phyloP scores from a whole-genome alignment of 140 eudicot species.

The Eryngium alpinum region DNA sequence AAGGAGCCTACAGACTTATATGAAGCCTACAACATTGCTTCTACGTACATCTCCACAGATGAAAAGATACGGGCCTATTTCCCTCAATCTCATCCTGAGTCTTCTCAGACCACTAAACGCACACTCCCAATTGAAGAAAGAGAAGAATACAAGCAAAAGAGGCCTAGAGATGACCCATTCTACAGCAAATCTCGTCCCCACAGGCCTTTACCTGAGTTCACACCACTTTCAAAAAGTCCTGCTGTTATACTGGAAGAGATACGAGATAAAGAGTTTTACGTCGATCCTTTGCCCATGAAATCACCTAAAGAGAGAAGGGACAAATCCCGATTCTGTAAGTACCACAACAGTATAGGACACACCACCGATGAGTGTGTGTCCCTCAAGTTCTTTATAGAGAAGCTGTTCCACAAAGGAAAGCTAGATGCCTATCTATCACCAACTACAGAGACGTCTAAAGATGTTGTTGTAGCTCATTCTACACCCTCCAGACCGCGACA shows the following conservation, averaged over 20 bases:
- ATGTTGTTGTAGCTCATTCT: not conserved
- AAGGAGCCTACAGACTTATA: not conserved
- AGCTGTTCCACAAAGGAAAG: not conserved
- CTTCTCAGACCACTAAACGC: rapidly evolving
- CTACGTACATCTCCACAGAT: not conserved
- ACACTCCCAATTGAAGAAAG: not conserved
- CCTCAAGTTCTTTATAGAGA: not conserved
- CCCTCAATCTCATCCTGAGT: not conserved
- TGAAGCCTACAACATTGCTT: not conserved
- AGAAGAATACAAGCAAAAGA: not conserved
- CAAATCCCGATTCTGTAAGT: not conserved
- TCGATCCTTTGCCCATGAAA: not conserved
- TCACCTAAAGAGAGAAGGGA: no score
- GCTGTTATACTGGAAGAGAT: no score
- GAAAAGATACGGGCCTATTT: not conserved
- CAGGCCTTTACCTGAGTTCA: not conserved
- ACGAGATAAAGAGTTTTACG: not conserved
- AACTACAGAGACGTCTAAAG: no score
- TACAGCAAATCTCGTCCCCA: not conserved
- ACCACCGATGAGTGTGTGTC: not conserved
- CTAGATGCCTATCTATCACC: not conserved
- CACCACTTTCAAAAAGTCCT: not conserved
- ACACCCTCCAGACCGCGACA: no score
- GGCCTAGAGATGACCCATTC: not conserved
- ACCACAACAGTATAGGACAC: not conserved